Base-by-base conservation (phyloP, 352 stramenopile species). In the Globisporangium emineosum region DNA sequence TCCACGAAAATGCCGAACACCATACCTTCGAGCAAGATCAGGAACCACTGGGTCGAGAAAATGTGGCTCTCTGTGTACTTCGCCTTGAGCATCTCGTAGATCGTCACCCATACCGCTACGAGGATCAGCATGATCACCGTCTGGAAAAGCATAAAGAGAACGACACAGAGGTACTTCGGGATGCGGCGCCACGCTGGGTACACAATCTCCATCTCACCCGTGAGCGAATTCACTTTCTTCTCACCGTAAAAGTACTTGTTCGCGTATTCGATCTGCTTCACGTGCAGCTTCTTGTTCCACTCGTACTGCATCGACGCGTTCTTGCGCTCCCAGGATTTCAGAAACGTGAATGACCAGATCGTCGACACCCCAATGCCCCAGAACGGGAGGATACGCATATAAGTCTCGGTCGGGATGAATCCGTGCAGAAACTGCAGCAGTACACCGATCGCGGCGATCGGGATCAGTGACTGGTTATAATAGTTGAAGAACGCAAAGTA, bases 1-100 rank as follows among this genome's bases (percentile, higher is more conserved):
- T 96, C 88, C 29, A 96, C 86, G 58, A 96, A 96, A 3, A 96
- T 77, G 0, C 88, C 88, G 50, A 94, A 94, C 19, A 96, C 71
- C 43, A 89, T 89, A 23, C 88, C 88, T 62, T 91, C 88, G 13
- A 90, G 68, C 43, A 94, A 65, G 59, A 96, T 94, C 8, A 89
- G 59, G 51, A 89, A 86, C 86, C 88, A 94, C 57, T 96, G 88
- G 7, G 75, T 89, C 29, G 86, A 91, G 56, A 96, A 91, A 37
- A 96, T 86, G 64, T 88, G 76, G 53, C 76, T 75, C 19, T 83
- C 75, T 19, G 83, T 78, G 57, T 93, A 96, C 52, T 76, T 88
- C 15, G 80, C 88, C 64, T 96, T 96, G 30, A 96, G 71, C 58
- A 94, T 87, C 60, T 96, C 88, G 69, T 92, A 96, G 64, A 94